phyloP scores from a whole-genome alignment of 768 basidiomycete genomes.

The Floccularia luteovirens region DNA sequence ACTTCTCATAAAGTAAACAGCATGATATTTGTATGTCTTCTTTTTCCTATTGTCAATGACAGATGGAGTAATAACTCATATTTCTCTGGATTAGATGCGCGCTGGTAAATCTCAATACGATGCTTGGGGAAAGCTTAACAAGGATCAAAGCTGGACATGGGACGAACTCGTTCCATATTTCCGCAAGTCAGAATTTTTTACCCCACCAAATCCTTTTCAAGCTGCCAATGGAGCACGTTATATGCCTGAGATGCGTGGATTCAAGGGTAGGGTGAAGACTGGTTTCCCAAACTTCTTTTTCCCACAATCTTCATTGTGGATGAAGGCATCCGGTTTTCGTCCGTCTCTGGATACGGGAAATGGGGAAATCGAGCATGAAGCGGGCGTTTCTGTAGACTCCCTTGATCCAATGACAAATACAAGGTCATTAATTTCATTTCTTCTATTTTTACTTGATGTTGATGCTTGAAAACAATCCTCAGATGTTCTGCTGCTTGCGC shows the following conservation, averaged over 20 bases:
- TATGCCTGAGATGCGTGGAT: conserved; percentile 16
- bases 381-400: conserved; percentile 21
- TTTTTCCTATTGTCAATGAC: not conserved
- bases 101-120: conserved; percentile 25
- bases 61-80: not conserved
- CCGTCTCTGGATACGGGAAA: conserved; percentile 17
- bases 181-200: conserved; percentile 50
- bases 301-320: conserved; percentile 19
- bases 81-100: conserved; percentile 15
- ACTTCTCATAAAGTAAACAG: conserved; percentile 31
- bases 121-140: conserved; percentile 19
- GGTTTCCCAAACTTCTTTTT: conserved; percentile 25
- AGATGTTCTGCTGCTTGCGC: conserved; percentile 22
- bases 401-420: conserved; percentile 23
- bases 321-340: conserved; percentile 16
- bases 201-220: conserved; percentile 31
- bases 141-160: conserved; percentile 27
- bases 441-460: not conserved
- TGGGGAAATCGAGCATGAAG: conserved; percentile 16
- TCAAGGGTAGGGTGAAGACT: conserved; percentile 19
- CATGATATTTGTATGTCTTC: conserved; percentile 22
- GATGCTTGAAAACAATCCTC: not conserved
- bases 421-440: conserved; percentile 9
- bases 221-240: conserved; percentile 14
- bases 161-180: conserved; percentile 33